Conservation (phyloP, 139 green algal genomes). For the Raphidocelis subcapitata region DNA sequence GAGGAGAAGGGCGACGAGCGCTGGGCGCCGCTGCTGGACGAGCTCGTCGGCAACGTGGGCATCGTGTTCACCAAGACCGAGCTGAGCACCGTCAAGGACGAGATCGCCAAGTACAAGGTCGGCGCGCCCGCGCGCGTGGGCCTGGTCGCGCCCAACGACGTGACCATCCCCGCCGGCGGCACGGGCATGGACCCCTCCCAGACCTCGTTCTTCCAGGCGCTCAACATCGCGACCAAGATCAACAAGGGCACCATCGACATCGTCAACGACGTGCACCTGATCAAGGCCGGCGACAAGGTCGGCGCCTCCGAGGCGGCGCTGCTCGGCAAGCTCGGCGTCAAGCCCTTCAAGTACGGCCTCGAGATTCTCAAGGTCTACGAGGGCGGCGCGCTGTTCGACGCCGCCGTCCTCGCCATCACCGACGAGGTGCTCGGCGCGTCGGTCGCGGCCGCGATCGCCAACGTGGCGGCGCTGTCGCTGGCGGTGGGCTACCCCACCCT, state of each 20-base stretch:
- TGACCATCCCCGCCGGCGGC: slow-evolving; percentile 84
- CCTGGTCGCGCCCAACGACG: slow-evolving; percentile 86
- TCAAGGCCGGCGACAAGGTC: slow-evolving; percentile 84
- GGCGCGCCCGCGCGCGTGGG: slow-evolving; percentile 91
- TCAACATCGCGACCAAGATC: slow-evolving; percentile 98
- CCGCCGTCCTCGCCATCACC: slow-evolving; percentile 93
- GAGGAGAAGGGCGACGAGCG: slow-evolving; percentile 88
- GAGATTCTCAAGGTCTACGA: slow-evolving; percentile 82
- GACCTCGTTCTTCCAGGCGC: slow-evolving; percentile 98
- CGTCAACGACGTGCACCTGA: slow-evolving; percentile 83
- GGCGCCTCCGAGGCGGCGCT: slow-evolving; percentile 97
- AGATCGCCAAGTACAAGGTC: slow-evolving; percentile 89
- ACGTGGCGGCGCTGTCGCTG: slow-evolving; percentile 88
- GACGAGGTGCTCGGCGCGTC: slow-evolving; percentile 83
- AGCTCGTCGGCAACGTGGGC: slow-evolving; percentile 97
- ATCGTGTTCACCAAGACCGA: slow-evolving; percentile 95
- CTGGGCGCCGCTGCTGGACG: slow-evolving; percentile 81
- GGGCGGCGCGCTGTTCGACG: slow-evolving; percentile 79
- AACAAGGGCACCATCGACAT: slow-evolving; percentile 99
- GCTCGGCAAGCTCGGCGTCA: slow-evolving; percentile 97
- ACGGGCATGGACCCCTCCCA: slow-evolving; percentile 99
- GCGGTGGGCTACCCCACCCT: slow-evolving; percentile 86
- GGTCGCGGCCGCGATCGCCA: slow-evolving; percentile 71
- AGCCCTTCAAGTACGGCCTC: slow-evolving; percentile 98
- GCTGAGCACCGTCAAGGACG: slow-evolving; percentile 66